Percentiles rank a stretch among this genome's conserved stretches.
Conservation (phyloP, 345 rosid species). For the Eucalyptus sp. region DNA sequence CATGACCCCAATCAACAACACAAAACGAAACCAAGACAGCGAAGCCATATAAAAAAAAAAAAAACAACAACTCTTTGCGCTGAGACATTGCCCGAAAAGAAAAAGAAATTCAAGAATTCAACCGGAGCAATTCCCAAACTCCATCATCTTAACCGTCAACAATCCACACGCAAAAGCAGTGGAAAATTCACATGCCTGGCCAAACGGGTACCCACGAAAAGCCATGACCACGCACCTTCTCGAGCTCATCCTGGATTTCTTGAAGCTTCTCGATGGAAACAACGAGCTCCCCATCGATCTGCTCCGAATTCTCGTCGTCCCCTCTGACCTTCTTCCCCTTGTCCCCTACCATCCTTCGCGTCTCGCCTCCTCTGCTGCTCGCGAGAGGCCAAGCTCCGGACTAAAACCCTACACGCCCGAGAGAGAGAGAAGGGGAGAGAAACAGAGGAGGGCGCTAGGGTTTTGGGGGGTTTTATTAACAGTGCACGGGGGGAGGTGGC, state of each 20-base stretch:
- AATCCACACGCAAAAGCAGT: not conserved
- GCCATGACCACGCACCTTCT: constrained; percentile 33
- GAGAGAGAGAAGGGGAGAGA: not conserved
- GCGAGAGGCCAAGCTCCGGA: not conserved
- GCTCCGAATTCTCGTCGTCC: constrained; percentile 57
- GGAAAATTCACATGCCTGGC: too few relatives aligned
- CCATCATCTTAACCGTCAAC: not conserved
- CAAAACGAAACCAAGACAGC: not conserved
- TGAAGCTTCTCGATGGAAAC: constrained; percentile 91
- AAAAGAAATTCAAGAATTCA: not conserved
- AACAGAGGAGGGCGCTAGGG: constrained; percentile 33
- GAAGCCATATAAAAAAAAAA: not conserved
- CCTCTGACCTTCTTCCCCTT: constrained; percentile 79
- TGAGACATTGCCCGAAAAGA: not conserved
- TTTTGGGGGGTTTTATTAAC: constrained; percentile 40
- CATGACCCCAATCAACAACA: not conserved
- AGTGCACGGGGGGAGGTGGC: not conserved
- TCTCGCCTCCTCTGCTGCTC: not conserved
- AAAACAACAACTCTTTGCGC: not conserved
- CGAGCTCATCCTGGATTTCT: constrained; percentile 95
- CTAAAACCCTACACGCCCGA: not conserved
- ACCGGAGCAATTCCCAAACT: not conserved
- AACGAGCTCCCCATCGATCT: constrained; percentile 64
- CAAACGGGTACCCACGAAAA: not conserved
- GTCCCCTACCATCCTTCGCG: constrained; percentile 54